Percentiles rank a stretch among this genome's conserved stretches.
These are phyloP conservation scores for Petunia secreta DNA, from an alignment of 257 asterid genomes.

Conservation along the genomic window DNA sequence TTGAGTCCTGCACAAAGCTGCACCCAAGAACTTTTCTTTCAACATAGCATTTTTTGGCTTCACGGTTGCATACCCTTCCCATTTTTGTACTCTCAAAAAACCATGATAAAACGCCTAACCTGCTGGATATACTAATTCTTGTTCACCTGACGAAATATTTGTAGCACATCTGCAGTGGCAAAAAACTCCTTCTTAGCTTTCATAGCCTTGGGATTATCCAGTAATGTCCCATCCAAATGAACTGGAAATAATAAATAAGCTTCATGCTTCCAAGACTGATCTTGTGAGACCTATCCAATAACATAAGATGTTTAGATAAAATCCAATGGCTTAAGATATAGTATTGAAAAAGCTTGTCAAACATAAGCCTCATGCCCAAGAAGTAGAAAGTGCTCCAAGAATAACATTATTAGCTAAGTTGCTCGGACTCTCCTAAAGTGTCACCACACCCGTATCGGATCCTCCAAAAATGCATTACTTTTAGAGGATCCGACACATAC, in stretches of 20 bases:
- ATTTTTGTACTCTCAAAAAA: too few relatives aligned
- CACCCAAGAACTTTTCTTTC: conserved; percentile 38
- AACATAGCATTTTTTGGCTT: background rate
- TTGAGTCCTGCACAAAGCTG: conserved; percentile 98
- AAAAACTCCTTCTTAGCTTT: conserved; percentile 80
- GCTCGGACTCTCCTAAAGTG: too few relatives aligned
- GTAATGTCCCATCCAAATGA: conserved; percentile 87
- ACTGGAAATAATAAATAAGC: conserved; percentile 59
- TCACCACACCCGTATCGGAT: too few relatives aligned
- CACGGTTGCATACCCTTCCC: too few relatives aligned
- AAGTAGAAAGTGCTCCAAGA: conserved; percentile 48
- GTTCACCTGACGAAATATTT: conserved; percentile 83
- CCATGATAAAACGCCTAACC: too few relatives aligned
- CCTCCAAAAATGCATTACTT: too few relatives aligned
- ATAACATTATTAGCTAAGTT: too few relatives aligned
- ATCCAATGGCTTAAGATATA: too few relatives aligned
- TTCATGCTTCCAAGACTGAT: conserved; percentile 72
- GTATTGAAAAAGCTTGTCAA: too few relatives aligned
- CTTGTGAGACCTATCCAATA: conserved; percentile 65
- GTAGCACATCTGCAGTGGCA: conserved; percentile 87
- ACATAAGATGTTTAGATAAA: conserved; percentile 23
- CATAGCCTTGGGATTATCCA: conserved; percentile 73
- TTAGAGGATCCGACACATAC: too few relatives aligned
- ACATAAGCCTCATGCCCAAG: conserved; percentile 38
- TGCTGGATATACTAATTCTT: too few relatives aligned